A percentile compares a stretch with the other conserved stretches of the same genome.
phyloP scores from a whole-genome alignment of 768 basidiomycete species.

The Lactarius psammicola region DNA sequence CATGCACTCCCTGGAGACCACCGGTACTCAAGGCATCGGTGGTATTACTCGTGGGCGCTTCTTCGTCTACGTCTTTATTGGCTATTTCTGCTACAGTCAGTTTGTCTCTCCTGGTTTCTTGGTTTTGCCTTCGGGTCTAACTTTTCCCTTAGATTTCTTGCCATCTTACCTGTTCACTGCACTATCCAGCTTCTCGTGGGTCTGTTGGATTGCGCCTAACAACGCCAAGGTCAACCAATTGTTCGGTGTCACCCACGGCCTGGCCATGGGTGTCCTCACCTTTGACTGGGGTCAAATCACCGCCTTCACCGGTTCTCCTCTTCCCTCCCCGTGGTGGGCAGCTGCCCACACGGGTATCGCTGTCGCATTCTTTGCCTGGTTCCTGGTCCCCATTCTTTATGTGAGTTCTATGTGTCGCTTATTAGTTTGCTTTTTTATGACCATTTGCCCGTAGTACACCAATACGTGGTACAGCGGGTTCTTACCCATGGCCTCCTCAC shows the following conservation, averaged over 20 bases:
- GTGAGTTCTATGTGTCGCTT: not conserved
- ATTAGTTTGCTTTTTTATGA: not conserved
- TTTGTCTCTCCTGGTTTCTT: constrained; percentile 32
- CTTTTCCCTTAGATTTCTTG: not conserved
- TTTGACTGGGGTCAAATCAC: constrained; percentile 87
- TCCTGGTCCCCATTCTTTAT: constrained; percentile 43
- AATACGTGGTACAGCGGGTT: constrained; percentile 48
- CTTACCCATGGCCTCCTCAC: not conserved
- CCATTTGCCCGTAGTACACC: constrained; percentile 42
- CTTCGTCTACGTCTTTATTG: constrained; percentile 46
- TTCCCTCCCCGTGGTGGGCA: constrained; percentile 68
- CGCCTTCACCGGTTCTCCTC: constrained; percentile 58
- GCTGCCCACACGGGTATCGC: constrained; percentile 85
- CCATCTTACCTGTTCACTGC: constrained; percentile 21
- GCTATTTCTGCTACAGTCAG: constrained; percentile 44
- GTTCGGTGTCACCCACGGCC: constrained; percentile 54
- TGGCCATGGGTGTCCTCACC: constrained; percentile 72
- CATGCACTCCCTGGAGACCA: constrained; percentile 38
- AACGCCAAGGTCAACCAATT: constrained; percentile 67
- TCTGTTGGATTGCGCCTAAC: constrained; percentile 87
- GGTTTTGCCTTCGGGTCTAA: not conserved
- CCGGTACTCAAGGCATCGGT: constrained; percentile 43
- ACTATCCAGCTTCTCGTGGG: constrained; percentile 61
- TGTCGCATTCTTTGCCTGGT: constrained; percentile 65
- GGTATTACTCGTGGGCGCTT: constrained; percentile 53